Conservation (phyloP, 345 rosid species). For the Alliaria petiolata region DNA sequence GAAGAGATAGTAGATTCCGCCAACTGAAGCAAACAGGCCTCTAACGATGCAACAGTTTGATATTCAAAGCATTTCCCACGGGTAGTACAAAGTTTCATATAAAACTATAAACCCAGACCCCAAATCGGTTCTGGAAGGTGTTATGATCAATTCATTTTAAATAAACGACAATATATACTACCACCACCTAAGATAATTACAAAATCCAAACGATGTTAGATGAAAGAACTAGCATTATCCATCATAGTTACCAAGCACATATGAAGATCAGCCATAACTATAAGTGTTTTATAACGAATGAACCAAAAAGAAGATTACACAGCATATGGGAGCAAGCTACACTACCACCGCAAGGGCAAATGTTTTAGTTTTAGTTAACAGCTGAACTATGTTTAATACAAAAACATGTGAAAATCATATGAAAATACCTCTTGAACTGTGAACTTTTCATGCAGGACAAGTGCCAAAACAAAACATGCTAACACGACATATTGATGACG, state of each 20-base stretch:
- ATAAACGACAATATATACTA: neutral
- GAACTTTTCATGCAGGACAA: slow-evolving; percentile 69
- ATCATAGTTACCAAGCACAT: neutral
- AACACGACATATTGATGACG: slow-evolving; percentile 62
- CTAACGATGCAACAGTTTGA: neutral
- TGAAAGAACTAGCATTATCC: neutral
- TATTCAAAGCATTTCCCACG: neutral
- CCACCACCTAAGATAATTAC: neutral
- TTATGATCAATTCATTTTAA: neutral
- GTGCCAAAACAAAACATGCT: slow-evolving; percentile 57
- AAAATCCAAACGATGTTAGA: neutral
- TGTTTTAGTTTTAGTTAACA: neutral
- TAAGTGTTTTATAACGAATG: neutral
- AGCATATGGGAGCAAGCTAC: neutral
- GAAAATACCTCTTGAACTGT: slow-evolving; percentile 69
- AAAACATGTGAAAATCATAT: neutral
- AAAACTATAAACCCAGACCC: neutral
- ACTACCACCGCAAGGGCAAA: neutral
- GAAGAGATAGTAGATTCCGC: neutral
- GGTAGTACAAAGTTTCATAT: neutral
- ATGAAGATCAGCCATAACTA: neutral
- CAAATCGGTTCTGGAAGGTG: neutral
- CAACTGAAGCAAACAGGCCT: neutral
- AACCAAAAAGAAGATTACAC: slow-evolving; percentile 4
- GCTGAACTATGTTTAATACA: neutral